Evolutionary conservation across 2,329 filamentous ascomycete genomes (phyloP).

Genomic region (Penicillium sp.): DNA sequence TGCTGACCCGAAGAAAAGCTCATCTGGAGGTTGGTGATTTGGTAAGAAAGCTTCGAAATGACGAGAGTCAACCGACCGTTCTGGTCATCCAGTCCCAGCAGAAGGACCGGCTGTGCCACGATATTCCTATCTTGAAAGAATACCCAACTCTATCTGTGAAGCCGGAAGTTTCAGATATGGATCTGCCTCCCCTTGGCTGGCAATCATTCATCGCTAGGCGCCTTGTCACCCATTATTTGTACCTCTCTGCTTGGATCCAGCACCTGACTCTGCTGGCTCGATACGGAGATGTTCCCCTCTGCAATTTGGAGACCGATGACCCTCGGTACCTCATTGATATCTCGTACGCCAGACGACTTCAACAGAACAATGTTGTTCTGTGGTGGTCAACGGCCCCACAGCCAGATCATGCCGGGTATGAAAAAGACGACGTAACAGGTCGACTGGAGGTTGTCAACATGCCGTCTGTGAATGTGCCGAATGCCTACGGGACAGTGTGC

Average conservation of each 20-base stretch:
- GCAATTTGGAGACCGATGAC: slow-evolving; percentile 92
- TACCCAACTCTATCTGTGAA: slow-evolving; percentile 80
- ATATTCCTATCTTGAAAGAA: slow-evolving; percentile 79
- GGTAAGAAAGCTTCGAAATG: slow-evolving; percentile 85
- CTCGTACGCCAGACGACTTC: slow-evolving; percentile 84
- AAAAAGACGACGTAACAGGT: slow-evolving; percentile 84
- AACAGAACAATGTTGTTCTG: slow-evolving; percentile 87
- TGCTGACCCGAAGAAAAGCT: slow-evolving; percentile 86
- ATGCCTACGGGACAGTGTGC: slow-evolving; percentile 92
- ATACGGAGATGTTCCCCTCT: slow-evolving; percentile 92
- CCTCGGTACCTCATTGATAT: slow-evolving; percentile 94
- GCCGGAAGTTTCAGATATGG: slow-evolving; percentile 79
- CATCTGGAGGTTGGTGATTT: slow-evolving; percentile 84
- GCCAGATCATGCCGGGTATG: slow-evolving; percentile 94
- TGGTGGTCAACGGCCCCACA: slow-evolving; percentile 92
- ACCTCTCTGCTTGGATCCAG: slow-evolving; percentile 86
- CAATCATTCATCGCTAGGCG: slow-evolving; percentile 84
- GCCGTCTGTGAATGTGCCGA: slow-evolving; percentile 89
- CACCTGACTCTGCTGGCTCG: slow-evolving; percentile 84
- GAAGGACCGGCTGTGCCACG: slow-evolving; percentile 74
- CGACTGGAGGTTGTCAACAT: slow-evolving; percentile 84
- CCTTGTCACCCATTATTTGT: slow-evolving; percentile 84
- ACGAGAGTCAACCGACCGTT: slow-evolving; percentile 76
- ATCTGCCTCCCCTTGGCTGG: slow-evolving; percentile 90
- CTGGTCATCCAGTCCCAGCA: slow-evolving; percentile 91